phyloP scores from a whole-genome alignment of 441 rosid genomes.

The Syzygium syzygioides region DNA sequence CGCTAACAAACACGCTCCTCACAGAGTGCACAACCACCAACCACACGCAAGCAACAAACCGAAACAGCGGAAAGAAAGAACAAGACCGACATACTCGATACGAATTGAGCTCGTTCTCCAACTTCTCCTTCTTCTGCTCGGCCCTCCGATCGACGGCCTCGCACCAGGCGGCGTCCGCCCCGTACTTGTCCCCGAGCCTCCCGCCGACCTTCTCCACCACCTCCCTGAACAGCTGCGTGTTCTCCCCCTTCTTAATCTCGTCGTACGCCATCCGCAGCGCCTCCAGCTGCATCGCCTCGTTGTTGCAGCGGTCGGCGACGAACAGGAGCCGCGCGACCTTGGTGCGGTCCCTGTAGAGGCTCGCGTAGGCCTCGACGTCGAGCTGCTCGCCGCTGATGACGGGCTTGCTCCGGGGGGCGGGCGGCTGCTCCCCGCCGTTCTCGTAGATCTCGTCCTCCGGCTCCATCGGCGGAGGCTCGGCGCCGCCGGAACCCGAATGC shows the following conservation, averaged over 20 bases:
- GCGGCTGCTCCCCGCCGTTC: constrained; percentile 50
- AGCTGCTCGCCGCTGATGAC: constrained; percentile 80
- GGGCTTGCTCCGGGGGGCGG: constrained; percentile 36
- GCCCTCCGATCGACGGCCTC: constrained; percentile 66
- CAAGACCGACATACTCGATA: constrained; percentile 48
- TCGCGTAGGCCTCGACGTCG: constrained; percentile 88
- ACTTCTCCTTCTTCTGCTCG: constrained; percentile 74
- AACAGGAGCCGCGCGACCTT: constrained; percentile 72
- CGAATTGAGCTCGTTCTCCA: constrained; percentile 90
- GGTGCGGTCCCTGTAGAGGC: constrained; percentile 72
- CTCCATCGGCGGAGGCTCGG: constrained; percentile 43
- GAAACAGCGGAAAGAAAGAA: not conserved
- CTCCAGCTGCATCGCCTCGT: constrained; percentile 57
- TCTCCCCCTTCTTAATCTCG: constrained; percentile 89
- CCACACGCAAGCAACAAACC: not conserved
- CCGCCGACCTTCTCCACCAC: constrained; percentile 69
- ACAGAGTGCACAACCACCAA: not conserved
- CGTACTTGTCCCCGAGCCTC: constrained; percentile 51
- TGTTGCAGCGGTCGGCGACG: constrained; percentile 66
- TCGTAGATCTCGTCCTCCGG: constrained; percentile 76
- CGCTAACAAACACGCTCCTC: not conserved
- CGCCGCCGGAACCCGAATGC: not conserved
- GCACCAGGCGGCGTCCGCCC: constrained; percentile 67
- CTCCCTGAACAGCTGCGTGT: constrained; percentile 75
- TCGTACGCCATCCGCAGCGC: constrained; percentile 93